These are phyloP conservation scores for Leccinum pellstonianum DNA, from an alignment of 768 basidiomycete genomes.

Conservation along the genomic window DNA sequence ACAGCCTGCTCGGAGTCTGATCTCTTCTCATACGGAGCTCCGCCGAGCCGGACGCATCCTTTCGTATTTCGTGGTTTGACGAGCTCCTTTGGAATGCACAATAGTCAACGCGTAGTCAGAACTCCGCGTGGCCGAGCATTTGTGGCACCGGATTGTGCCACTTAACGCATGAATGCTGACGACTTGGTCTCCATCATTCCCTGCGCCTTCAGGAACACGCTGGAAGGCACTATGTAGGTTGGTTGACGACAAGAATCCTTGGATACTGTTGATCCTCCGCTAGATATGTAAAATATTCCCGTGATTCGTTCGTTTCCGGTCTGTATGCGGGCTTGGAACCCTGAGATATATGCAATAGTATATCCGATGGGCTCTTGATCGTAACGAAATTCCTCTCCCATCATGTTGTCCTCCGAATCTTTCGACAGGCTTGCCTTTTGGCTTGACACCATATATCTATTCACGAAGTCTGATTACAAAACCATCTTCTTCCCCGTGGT, in stretches of 20 bases:
- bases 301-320: neutral
- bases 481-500: conserved; percentile 37
- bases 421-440: conserved; percentile 8
- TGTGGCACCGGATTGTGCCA: neutral
- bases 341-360: neutral
- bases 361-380: neutral
- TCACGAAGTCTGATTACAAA: conserved; percentile 37
- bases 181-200: neutral
- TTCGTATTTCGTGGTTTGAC: neutral
- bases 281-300: neutral
- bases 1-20: neutral
- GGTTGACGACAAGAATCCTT: neutral
- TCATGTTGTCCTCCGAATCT: neutral
- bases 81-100: neutral
- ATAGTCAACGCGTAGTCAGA: neutral
- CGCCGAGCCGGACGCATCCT: neutral
- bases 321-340: neutral
- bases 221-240: too few species aligned
- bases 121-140: neutral
- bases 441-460: conserved; percentile 33
- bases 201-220: neutral
- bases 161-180: neutral
- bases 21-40: neutral
- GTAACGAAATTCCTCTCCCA: neutral
- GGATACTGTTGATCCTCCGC: neutral